These are phyloP conservation scores for Neurospora sp. DNA, from an alignment of 495 filamentous ascomycete genomes.

Conservation along the genomic window DNA sequence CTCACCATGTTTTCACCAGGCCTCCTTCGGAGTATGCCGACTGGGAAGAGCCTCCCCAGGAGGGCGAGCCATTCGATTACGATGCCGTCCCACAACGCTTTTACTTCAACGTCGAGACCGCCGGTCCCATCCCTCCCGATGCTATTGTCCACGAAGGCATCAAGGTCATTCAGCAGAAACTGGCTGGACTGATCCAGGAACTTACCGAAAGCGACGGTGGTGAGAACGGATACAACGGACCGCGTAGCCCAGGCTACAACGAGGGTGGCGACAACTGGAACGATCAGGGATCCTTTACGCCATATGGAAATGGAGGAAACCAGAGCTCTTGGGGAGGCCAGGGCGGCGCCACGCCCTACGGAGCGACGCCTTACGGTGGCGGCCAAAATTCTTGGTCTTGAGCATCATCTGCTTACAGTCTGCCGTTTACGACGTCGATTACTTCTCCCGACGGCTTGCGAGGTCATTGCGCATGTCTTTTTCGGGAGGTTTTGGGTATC, in stretches of 20 bases:
- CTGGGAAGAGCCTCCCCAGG: conserved; percentile 73
- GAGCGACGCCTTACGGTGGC: conserved; percentile 24
- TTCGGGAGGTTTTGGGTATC: not conserved
- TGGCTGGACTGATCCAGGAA: conserved; percentile 72
- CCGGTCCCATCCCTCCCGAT: conserved; percentile 80
- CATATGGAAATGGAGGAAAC: conserved; percentile 51
- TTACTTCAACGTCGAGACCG: conserved; percentile 87
- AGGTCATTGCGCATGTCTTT: not conserved
- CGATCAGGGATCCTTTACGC: conserved; percentile 65
- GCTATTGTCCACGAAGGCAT: conserved; percentile 81
- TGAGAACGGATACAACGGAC: conserved; percentile 45
- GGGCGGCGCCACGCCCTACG: conserved; percentile 59
- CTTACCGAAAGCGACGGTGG: conserved; percentile 48
- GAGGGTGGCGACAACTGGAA: conserved; percentile 44
- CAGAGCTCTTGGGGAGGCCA: conserved; percentile 58
- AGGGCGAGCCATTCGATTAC: conserved; percentile 81
- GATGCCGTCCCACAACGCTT: conserved; percentile 75
- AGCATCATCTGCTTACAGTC: not conserved
- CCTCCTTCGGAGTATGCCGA: conserved; percentile 74
- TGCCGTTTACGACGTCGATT: not conserved
- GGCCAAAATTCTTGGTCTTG: conserved; percentile 16
- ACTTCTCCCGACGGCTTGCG: not conserved
- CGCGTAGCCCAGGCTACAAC: conserved; percentile 52
- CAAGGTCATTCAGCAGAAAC: conserved; percentile 77
- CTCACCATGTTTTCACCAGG: conserved; percentile 40